Base-by-base conservation (phyloP, 495 filamentous ascomycete species). In the Aspergillus asperescens region DNA sequence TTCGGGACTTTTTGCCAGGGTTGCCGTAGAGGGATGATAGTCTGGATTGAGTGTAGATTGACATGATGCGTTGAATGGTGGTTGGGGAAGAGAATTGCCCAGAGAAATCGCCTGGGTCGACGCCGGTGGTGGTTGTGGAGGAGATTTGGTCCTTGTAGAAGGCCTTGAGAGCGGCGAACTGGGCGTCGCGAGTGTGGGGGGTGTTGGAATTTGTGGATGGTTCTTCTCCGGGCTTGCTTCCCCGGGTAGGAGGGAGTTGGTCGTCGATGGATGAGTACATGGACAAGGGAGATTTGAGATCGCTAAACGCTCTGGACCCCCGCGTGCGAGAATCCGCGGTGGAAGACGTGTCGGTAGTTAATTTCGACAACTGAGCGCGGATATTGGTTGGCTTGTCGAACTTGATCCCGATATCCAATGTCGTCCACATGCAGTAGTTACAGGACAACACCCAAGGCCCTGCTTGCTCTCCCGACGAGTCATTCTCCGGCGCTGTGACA, bases 351-450 rank as follows among this genome's bases (percentile, higher is more conserved):
- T 54, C 48, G 7, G 71, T 70, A 10, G 64, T 71, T 66, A 73
- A 66, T 51, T 72, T 76, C 53, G 72, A 66, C 2, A 98, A 76
- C 64, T 96, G 91, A n/a, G 75, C 74, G 53, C 86, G 87, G 56
- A 97, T 91, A 52, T 86, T 83, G 43, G 84, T 89, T 2, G 86
- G 81, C 58, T 89, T 95, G 65, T 92, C 88, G 62, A 98, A 92
- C 60, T 87, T 81, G 66, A 96, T 84, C 15, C 87, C 90, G 42
- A 94, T 89, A 58, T 97, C 92, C 15, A 85, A 77, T 5, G 89
- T 88, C 58, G 80, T 89, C 93, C 93, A 98, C 62, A 84, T 77
- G 74, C 93, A 98, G 70, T 93, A 95, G 24, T 81, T 78, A 68
- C 93, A 98, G 6, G 80, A 77, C 44, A 98, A 74, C 27, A 92